Evolutionary conservation across 306 rosid species (phyloP).

Genomic region (Prosopis cineraria): DNA sequence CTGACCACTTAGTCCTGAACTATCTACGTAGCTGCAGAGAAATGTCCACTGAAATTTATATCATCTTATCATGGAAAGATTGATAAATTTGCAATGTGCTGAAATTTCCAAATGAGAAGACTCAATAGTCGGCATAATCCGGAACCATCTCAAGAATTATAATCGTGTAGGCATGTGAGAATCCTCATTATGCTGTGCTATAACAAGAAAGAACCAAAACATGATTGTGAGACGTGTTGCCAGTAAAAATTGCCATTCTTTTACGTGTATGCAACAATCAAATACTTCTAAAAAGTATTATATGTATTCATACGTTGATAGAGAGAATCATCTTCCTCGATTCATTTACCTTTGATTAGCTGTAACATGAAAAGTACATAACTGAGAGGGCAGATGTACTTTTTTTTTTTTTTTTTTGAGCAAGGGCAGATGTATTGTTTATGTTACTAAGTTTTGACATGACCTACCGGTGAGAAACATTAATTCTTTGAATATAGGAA

Average conservation of each 20-base stretch:
- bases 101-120: background rate
- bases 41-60: constrained; percentile 33
- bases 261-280: constrained; percentile 1
- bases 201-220: background rate
- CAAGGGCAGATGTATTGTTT: background rate
- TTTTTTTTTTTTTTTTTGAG: too few relatives aligned
- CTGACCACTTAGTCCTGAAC: constrained; percentile 74
- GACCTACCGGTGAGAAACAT: background rate
- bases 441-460: background rate
- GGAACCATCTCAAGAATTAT: background rate
- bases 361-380: background rate
- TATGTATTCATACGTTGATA: background rate
- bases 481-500: background rate
- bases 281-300: background rate
- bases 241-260: too few relatives aligned
- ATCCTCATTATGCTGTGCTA: background rate
- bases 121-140: background rate
- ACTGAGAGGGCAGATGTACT: background rate
- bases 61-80: background rate
- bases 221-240: background rate
- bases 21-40: constrained; percentile 61
- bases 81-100: background rate
- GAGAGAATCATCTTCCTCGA: too few relatives aligned
- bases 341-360: background rate
- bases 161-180: background rate